A percentile compares a stretch with the other conserved stretches of the same genome.
phyloP scores from a whole-genome alignment of 345 rosid species.

The Eucalyptus paniculata region DNA sequence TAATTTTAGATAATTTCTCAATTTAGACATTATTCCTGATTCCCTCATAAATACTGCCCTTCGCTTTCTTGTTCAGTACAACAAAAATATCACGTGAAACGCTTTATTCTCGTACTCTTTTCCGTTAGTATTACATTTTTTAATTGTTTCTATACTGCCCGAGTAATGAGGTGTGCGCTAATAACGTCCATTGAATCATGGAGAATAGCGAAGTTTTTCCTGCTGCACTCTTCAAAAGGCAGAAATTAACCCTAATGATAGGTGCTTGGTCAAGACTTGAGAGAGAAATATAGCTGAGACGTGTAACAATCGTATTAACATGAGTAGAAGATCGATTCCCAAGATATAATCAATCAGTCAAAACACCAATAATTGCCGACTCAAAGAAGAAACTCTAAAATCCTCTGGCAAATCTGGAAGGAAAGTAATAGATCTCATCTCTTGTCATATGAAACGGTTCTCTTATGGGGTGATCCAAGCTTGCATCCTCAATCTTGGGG shows the following conservation, averaged over 20 bases:
- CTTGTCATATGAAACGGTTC: too few species aligned
- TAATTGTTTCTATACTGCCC: not conserved
- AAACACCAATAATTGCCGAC: too few species aligned
- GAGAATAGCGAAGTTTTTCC: not conserved
- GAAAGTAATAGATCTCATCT: too few species aligned
- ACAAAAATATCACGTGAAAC: not conserved
- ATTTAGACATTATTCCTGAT: not conserved
- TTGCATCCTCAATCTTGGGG: not conserved
- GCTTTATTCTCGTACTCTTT: not conserved
- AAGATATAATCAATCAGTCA: too few species aligned
- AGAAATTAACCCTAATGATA: not conserved
- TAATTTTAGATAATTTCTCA: not conserved
- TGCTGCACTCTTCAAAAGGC: not conserved
- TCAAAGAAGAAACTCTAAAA: too few species aligned
- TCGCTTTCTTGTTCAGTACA: not conserved
- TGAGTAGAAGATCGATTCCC: too few species aligned
- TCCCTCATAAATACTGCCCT: not conserved
- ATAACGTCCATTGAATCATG: not conserved
- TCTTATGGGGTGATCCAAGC: not conserved
- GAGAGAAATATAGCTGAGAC: too few species aligned
- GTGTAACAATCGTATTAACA: accelerated
- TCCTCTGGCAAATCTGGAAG: too few species aligned
- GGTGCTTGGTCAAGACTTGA: too few species aligned
- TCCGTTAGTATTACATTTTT: not conserved
- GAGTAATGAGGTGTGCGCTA: not conserved